These are phyloP conservation scores for Alternaria dauci DNA, from an alignment of 2,329 filamentous ascomycete species.

Conservation along the genomic window DNA sequence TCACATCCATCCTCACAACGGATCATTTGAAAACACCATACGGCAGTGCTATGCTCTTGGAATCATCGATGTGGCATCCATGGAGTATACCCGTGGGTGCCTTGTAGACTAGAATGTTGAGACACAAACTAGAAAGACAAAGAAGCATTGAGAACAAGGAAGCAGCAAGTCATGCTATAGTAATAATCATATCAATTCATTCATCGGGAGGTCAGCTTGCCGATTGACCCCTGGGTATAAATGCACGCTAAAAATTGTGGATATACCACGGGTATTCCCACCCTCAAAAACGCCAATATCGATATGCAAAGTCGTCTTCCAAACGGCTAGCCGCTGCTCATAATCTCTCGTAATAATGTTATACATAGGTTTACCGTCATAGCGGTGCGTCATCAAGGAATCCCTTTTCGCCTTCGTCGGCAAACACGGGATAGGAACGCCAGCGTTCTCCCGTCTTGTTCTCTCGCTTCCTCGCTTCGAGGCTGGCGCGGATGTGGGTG, in stretches of 20 bases:
- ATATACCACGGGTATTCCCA: slow-evolving; percentile 2
- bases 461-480: slow-evolving; percentile 18
- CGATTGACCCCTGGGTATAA: slow-evolving; percentile 4
- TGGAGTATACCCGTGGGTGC: neutral
- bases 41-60: neutral
- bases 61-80: neutral
- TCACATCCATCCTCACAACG: neutral
- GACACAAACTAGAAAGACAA: neutral
- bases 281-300: slow-evolving; percentile 3
- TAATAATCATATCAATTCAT: neutral
- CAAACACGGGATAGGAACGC: slow-evolving; percentile 18
- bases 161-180: neutral
- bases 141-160: neutral
- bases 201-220: neutral
- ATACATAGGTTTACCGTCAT: neutral
- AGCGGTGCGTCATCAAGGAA: slow-evolving; percentile 21
- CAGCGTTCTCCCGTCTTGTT: slow-evolving; percentile 4
- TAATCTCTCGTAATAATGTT: neutral
- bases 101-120: neutral
- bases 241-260: slow-evolving; percentile 1
- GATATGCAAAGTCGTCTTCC: neutral
- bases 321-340: neutral
- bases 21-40: neutral
- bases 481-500: slow-evolving; percentile 22
- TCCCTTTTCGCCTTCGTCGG: slow-evolving; percentile 21